These are phyloP conservation scores for Fusarium protoensiforme DNA, from an alignment of 2,329 filamentous ascomycete species.

Conservation along the genomic window DNA sequence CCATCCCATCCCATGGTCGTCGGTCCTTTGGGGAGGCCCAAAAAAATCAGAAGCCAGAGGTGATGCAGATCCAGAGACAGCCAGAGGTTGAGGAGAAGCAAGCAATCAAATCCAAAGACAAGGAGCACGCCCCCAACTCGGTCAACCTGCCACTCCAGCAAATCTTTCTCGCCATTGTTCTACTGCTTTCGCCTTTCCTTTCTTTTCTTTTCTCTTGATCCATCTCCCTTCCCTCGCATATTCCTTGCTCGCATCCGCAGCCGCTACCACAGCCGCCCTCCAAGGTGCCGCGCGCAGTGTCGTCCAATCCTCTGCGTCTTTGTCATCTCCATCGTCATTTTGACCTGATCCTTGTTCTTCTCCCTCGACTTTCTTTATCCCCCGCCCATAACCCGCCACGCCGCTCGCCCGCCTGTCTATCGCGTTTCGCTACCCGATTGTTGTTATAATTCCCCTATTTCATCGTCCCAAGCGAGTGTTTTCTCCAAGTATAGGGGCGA, in stretches of 20 bases:
- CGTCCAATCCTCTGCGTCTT: conserved; percentile 27
- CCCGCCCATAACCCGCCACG: conserved; percentile 35
- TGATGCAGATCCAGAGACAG: conserved; percentile 35
- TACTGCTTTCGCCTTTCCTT: background rate
- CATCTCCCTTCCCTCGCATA: background rate
- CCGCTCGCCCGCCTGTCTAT: conserved; percentile 22
- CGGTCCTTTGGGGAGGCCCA: conserved; percentile 8
- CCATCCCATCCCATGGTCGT: conserved; percentile 11
- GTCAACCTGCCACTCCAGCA: conserved; percentile 20
- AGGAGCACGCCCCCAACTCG: conserved; percentile 28
- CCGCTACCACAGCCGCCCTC: conserved; percentile 7
- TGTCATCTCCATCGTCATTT: conserved; percentile 39
- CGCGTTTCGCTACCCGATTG: conserved; percentile 18
- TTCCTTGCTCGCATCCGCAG: conserved; percentile 8
- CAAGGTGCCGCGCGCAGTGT: conserved; percentile 3
- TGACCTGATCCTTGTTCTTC: conserved; percentile 34
- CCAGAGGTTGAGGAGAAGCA: conserved; percentile 31
- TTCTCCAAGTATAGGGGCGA: conserved; percentile 17
- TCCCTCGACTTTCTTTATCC: conserved; percentile 24
- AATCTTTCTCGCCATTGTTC: conserved; percentile 25
- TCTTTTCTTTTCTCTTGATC: background rate
- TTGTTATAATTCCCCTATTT: conserved; percentile 11
- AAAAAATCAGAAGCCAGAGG: conserved; percentile 30
- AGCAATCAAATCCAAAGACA: conserved; percentile 32
- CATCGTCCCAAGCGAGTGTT: conserved; percentile 4